phyloP scores from a whole-genome alignment of 768 basidiomycete species.

The Pulveroboletus sp. region DNA sequence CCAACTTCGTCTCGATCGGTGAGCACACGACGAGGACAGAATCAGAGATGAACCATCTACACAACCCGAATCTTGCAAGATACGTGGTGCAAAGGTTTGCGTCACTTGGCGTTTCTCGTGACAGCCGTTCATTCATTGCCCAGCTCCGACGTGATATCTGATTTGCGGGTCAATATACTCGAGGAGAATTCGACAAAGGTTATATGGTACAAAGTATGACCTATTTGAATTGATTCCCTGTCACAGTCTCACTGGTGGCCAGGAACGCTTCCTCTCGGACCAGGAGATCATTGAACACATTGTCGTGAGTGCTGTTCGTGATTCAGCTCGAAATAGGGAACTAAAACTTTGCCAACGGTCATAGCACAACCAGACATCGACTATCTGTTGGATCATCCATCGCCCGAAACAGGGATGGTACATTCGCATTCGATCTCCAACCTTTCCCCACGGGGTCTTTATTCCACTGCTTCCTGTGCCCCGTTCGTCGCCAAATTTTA shows the following conservation, averaged over 20 bases:
- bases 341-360: not conserved
- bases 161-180: conserved; percentile 63
- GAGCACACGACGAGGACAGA: not conserved
- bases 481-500: conserved; percentile 43
- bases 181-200: conserved; percentile 57
- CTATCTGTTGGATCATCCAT: conserved; percentile 73
- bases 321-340: not conserved
- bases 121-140: not conserved
- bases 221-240: not conserved
- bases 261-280: conserved; percentile 75
- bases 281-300: conserved; percentile 75
- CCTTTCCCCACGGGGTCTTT: conserved; percentile 60
- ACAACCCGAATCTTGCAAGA: conserved; percentile 29
- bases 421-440: conserved; percentile 68
- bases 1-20: conserved; percentile 1
- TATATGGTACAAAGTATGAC: conserved; percentile 70
- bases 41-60: conserved; percentile 18
- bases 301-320: conserved; percentile 47
- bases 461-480: conserved; percentile 55
- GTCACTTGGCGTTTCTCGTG: not conserved
- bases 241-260: conserved; percentile 18
- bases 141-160: conserved; percentile 73
- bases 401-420: conserved; percentile 84
- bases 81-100: conserved; percentile 32
- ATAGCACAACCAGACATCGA: conserved; percentile 67